Evolutionary conservation across 1,139 yeast species (phyloP).

Genomic region (Saccharomyces hybrid): DNA sequence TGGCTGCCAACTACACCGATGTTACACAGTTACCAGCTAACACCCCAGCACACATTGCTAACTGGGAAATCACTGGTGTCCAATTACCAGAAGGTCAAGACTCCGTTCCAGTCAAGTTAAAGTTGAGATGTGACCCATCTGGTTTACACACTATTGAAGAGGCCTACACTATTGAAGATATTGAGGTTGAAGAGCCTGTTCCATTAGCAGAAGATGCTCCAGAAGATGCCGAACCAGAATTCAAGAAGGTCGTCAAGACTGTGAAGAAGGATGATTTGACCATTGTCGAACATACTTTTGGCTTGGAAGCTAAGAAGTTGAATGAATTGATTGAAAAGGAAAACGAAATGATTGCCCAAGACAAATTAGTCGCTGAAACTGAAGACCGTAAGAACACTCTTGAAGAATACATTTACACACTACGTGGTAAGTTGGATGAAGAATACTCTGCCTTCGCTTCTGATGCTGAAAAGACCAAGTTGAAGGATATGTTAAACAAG

Average conservation of each 20-base stretch:
- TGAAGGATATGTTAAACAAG: constrained; percentile 62
- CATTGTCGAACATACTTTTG: constrained; percentile 51
- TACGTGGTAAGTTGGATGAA: constrained; percentile 92
- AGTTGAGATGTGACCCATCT: constrained; percentile 92
- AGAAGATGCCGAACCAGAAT: constrained; percentile 71
- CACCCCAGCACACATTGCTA: constrained; percentile 58
- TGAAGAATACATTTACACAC: constrained; percentile 94
- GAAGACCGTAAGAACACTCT: constrained; percentile 97
- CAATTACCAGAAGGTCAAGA: constrained; percentile 66
- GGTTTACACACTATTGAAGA: constrained; percentile 89
- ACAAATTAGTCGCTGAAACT: constrained; percentile 93
- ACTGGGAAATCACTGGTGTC: constrained; percentile 83
- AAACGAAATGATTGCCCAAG: constrained; percentile 73
- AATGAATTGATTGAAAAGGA: constrained; percentile 67
- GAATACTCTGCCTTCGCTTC: constrained; percentile 79
- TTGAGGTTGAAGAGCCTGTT: constrained; percentile 76
- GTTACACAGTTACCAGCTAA: constrained; percentile 66
- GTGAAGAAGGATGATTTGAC: constrained; percentile 79
- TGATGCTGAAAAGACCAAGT: constrained; percentile 76
- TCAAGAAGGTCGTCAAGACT: constrained; percentile 81
- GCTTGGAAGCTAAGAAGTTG: constrained; percentile 54
- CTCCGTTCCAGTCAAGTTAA: constrained; percentile 78
- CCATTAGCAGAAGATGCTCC: constrained; percentile 45
- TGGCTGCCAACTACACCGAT: constrained; percentile 79
- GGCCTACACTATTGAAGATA: constrained; percentile 90